These are phyloP conservation scores for Sarcodon sp. DNA, from an alignment of 768 basidiomycete species.

Conservation along the genomic window DNA sequence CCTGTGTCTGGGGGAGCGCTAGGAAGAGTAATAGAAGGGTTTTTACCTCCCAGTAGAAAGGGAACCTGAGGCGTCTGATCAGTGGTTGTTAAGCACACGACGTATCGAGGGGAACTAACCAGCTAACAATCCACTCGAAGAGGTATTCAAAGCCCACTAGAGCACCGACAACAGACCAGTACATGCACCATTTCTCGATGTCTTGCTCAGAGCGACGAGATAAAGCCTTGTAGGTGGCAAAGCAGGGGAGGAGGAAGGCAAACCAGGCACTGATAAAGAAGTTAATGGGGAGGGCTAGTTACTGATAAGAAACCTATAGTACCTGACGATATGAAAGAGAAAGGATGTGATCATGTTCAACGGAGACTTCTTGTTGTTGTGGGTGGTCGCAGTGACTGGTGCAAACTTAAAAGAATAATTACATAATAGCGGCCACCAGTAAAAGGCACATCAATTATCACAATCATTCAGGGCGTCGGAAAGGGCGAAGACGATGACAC, in stretches of 20 bases:
- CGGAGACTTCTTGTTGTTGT: not conserved
- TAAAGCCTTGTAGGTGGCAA: conserved; percentile 49
- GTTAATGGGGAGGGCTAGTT: not conserved
- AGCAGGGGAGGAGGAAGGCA: conserved; percentile 51
- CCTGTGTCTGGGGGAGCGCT: conserved; percentile 59
- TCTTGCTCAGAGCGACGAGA: not conserved
- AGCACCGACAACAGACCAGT: conserved; percentile 51
- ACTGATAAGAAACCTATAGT: not conserved
- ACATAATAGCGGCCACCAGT: too few relatives aligned
- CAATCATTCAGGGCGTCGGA: too few relatives aligned
- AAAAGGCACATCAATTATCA: too few relatives aligned
- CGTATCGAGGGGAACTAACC: conserved; percentile 26
- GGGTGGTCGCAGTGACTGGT: not conserved
- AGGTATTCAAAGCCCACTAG: conserved; percentile 52
- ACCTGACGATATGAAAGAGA: conserved; percentile 39
- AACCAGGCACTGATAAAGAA: conserved; percentile 47
- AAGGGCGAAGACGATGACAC: too few relatives aligned
- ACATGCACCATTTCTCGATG: conserved; percentile 27
- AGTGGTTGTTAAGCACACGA: not conserved
- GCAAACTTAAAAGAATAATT: too few relatives aligned
- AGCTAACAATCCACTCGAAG: conserved; percentile 52
- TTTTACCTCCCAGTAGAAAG: conserved; percentile 67
- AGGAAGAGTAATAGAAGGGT: conserved; percentile 58
- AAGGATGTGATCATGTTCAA: conserved; percentile 34
- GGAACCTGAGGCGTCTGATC: conserved; percentile 32